Evolutionary conservation across 1,284 basidiomycete genomes (phyloP).

Genomic region (Ceratorhiza oryzae-sativae): DNA sequence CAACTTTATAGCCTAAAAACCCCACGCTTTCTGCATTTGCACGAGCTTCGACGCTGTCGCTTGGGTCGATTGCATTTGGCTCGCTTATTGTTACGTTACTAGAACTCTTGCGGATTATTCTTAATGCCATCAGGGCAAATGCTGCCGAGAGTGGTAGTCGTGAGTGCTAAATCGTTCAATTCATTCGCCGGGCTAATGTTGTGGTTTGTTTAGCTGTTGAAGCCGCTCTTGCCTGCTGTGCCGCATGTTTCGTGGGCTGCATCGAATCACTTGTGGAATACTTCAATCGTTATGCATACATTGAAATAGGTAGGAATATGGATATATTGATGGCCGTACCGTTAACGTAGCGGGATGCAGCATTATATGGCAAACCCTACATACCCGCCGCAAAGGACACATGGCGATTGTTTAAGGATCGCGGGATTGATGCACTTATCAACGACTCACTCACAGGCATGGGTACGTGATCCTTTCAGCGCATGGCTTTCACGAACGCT

Average conservation of each 20-base stretch:
- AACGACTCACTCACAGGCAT: conserved; percentile 87
- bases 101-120: conserved; percentile 73
- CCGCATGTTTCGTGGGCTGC: conserved; percentile 80
- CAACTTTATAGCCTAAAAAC: conserved; percentile 64
- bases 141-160: conserved; percentile 78
- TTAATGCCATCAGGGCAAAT: conserved; percentile 70
- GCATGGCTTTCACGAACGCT: conserved; percentile 32
- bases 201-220: conserved; percentile 60
- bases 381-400: conserved; percentile 88
- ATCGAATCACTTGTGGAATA: conserved; percentile 76
- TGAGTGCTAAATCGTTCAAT: conserved; percentile 51
- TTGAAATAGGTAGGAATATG: conserved; percentile 64
- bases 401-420: conserved; percentile 84
- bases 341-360: conserved; percentile 49
- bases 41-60: conserved; percentile 82
- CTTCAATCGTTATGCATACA: conserved; percentile 87
- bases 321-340: neutral
- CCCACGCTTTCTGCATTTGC: conserved; percentile 76
- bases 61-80: conserved; percentile 91
- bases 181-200: neutral
- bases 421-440: conserved; percentile 82
- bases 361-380: conserved; percentile 88
- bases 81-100: conserved; percentile 88
- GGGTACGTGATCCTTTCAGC: conserved; percentile 12
- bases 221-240: conserved; percentile 77